These are phyloP conservation scores for Rubia yunnanensis DNA, from an alignment of 257 asterid species.

Conservation along the genomic window DNA sequence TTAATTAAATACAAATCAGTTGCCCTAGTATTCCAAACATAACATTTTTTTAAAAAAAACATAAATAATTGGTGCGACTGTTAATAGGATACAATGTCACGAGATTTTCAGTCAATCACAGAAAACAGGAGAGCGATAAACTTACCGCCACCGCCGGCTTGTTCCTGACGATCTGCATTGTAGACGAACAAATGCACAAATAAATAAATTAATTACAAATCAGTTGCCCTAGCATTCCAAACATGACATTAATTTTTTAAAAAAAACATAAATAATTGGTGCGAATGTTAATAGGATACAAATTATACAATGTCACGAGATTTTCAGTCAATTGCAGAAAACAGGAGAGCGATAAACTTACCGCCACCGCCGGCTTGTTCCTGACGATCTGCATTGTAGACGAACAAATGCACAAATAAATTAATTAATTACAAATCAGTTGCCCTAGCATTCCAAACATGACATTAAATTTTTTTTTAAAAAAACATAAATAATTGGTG, in stretches of 20 bases:
- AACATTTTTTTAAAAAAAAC: not conserved
- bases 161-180: constrained; percentile 50
- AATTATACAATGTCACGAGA: no score
- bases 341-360: constrained; percentile 1
- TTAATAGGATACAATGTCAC: constrained; percentile 1
- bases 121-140: not conserved
- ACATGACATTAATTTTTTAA: not conserved
- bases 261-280: not conserved
- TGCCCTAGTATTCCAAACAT: not conserved
- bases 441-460: constrained; percentile 22
- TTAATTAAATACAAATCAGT: not conserved
- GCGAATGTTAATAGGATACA: constrained; percentile 6
- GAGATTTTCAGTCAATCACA: not conserved
- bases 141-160: constrained; percentile 51
- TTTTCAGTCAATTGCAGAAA: not conserved
- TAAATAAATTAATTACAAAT: not conserved
- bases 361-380: constrained; percentile 59
- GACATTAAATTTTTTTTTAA: not conserved
- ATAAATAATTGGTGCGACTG: not conserved
- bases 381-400: constrained; percentile 31
- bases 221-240: not conserved
- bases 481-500: not conserved
- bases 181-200: not conserved
- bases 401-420: not conserved
- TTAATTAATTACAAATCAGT: not conserved